Evolutionary conservation across 2,329 filamentous ascomycete species (phyloP), one percentile per base, ranked within the genome.

Genomic region (Fusarium graminum): DNA sequence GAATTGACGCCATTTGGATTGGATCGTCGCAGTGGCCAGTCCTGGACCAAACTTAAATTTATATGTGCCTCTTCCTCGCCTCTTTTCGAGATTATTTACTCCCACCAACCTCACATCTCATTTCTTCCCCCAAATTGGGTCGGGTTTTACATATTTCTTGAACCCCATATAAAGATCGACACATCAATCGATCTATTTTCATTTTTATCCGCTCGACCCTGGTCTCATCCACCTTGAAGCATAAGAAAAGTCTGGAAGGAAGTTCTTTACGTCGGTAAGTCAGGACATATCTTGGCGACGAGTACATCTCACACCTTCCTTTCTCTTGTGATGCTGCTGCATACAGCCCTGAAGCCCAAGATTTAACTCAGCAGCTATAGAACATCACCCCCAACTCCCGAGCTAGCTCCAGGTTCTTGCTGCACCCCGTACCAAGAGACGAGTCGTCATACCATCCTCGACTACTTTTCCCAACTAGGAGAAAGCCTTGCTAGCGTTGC

Each of bases 61-160:
- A 72, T 72, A 72, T 68, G 66, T 71, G 62, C 57, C 62, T 52
- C 52, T 34, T 71, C 68, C 43, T 71, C 66, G 53, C 64, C 63
- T 62, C 63, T 58, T 13, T 16, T 41, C 43, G 22, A 36, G 38
- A 32, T 38, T 28, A 22, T 47, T 22, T 4, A 38, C 38, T 34
- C 26, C 52, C n/a, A 46, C 55, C 54, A 50, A 41, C 46, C 39
- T 61, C 55, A 22, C 49, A 19, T 49, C 57, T 43, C 61, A 58
- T 47, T 47, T 32, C 50, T 52, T 47, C 32, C 30, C 40, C 22
- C 57, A 63, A 44, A 43, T 38, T 36, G 52, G 53, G 58, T 45
- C 52, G 34, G 16, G 34, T n/a, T 16, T 6, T 36, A n/a, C 34
- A n/a, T n/a, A 17, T 16, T 34, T 16, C n/a, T 10, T 16, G 2